Percentiles rank a stretch among this genome's conserved stretches.
These are phyloP conservation scores for Paraconiothyrium sp. DNA, from an alignment of 2,329 filamentous ascomycete genomes.

Conservation along the genomic window DNA sequence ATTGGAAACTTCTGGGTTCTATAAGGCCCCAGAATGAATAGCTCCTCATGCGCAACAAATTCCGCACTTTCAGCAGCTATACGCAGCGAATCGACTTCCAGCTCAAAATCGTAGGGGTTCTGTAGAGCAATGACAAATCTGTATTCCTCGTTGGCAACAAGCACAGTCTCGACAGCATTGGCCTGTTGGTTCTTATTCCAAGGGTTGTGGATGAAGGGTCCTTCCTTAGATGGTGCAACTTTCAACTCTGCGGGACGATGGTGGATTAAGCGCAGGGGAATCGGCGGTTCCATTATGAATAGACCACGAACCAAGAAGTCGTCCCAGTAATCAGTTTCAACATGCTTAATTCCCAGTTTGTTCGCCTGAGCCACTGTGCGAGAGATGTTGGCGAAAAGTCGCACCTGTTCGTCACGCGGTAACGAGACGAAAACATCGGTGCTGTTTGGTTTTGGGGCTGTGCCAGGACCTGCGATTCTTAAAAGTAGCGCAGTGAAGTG, in stretches of 20 bases:
- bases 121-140: constrained; percentile 86
- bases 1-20: constrained; percentile 82
- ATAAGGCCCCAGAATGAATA: constrained; percentile 79
- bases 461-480: constrained; percentile 80
- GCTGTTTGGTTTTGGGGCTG: constrained; percentile 73
- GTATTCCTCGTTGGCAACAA: constrained; percentile 81
- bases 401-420: constrained; percentile 82
- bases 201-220: constrained; percentile 95
- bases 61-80: constrained; percentile 78
- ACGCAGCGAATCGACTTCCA: constrained; percentile 84
- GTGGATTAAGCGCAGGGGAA: constrained; percentile 40
- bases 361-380: constrained; percentile 82
- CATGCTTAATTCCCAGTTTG: constrained; percentile 73
- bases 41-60: constrained; percentile 73
- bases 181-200: constrained; percentile 75
- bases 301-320: constrained; percentile 88
- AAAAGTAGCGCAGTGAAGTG: constrained; percentile 86
- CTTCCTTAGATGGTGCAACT: constrained; percentile 54
- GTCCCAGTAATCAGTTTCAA: constrained; percentile 93
- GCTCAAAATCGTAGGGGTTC: constrained; percentile 92
- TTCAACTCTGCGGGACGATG: constrained; percentile 47
- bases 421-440: constrained; percentile 77
- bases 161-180: constrained; percentile 68
- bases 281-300: constrained; percentile 64
- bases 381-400: constrained; percentile 84